A percentile compares a stretch with the other conserved stretches of the same genome.
Conservation (phyloP, 2,329 filamentous ascomycete species). For the Bipolaris cookei region DNA sequence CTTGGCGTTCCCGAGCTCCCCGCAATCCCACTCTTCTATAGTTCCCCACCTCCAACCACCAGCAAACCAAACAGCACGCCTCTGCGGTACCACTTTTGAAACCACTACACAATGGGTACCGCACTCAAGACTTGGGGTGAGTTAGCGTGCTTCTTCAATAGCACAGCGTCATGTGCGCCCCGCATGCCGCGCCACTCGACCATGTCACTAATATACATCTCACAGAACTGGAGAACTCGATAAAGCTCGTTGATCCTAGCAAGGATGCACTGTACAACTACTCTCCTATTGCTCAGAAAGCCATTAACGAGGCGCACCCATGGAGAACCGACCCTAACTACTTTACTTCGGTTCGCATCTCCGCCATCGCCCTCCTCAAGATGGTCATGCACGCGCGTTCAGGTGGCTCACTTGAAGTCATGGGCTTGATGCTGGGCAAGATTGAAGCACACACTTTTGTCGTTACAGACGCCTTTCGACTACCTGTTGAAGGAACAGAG, state of each 20-base stretch:
- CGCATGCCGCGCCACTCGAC: slow-evolving; percentile 18
- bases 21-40: slow-evolving; percentile 16
- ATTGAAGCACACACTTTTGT: slow-evolving; percentile 84
- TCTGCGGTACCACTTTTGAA: slow-evolving; percentile 9
- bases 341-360: slow-evolving; percentile 94
- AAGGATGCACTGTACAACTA: slow-evolving; percentile 93
- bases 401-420: slow-evolving; percentile 89
- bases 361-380: slow-evolving; percentile 90
- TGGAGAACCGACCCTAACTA: slow-evolving; percentile 82
- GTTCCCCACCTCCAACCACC: slow-evolving; percentile 18
- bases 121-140: slow-evolving; percentile 49
- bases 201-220: slow-evolving; percentile 22
- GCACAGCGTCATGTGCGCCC: neutral
- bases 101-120: slow-evolving; percentile 37
- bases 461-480: slow-evolving; percentile 89
- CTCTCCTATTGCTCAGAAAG: slow-evolving; percentile 71
- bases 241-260: slow-evolving; percentile 79
- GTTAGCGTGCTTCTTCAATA: slow-evolving; percentile 5
- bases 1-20: slow-evolving; percentile 40
- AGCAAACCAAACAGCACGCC: slow-evolving; percentile 8
- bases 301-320: slow-evolving; percentile 68
- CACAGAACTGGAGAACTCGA: slow-evolving; percentile 84
- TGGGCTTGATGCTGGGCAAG: slow-evolving; percentile 98
- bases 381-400: slow-evolving; percentile 99
- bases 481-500: slow-evolving; percentile 98